Evolutionary conservation across 768 basidiomycete genomes (phyloP).

Genomic region (Boletus fagicola): DNA sequence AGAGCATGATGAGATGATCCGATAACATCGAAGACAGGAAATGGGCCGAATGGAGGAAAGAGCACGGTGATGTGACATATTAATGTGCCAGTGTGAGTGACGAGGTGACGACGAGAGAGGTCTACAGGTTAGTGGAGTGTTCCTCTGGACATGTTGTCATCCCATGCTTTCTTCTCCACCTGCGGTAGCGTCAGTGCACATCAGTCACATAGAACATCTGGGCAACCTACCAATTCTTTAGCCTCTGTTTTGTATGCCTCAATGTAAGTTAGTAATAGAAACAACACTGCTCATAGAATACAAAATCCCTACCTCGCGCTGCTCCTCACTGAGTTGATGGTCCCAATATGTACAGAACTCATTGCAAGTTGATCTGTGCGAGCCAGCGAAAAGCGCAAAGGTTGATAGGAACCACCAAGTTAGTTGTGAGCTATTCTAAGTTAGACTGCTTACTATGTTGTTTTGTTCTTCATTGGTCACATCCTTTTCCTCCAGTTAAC

Average conservation of each 20-base stretch:
- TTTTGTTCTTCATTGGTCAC: neutral
- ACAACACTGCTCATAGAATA: neutral
- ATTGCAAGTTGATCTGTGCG: neutral
- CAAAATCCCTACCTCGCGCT: neutral
- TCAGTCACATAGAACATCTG: neutral
- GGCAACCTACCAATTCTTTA: neutral
- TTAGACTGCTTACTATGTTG: neutral
- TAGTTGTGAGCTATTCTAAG: neutral
- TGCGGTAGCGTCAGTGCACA: neutral
- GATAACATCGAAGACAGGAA: too few relatives aligned
- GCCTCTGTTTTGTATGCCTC: neutral
- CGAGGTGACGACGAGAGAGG: too few relatives aligned
- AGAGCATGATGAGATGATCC: too few relatives aligned
- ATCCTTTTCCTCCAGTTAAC: neutral
- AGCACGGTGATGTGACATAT: too few relatives aligned
- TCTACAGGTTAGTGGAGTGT: neutral
- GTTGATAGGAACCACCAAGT: neutral
- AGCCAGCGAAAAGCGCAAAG: neutral
- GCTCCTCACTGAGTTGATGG: neutral
- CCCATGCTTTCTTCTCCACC: neutral
- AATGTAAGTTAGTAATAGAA: neutral
- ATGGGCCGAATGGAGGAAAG: too few relatives aligned
- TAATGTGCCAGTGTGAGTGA: too few relatives aligned
- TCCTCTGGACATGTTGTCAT: neutral
- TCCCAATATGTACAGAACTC: neutral